Evolutionary conservation across 2,329 filamentous ascomycete species (phyloP).

Genomic region (Alternaria panax): DNA sequence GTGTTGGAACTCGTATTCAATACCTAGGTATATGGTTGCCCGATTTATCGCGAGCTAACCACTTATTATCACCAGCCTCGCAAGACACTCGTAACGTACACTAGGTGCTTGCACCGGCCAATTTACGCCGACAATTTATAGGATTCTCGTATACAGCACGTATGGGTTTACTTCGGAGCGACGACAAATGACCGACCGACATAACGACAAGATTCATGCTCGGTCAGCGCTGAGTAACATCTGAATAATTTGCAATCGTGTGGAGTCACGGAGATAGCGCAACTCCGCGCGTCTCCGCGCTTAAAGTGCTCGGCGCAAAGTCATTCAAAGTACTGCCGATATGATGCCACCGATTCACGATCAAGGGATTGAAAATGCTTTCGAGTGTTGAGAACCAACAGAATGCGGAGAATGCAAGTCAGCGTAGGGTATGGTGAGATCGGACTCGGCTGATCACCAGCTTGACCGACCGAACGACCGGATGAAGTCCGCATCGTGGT

Average conservation of each 20-base stretch:
- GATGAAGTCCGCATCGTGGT: slow-evolving; percentile 3
- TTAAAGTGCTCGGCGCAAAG: slow-evolving; percentile 4
- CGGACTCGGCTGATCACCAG: slow-evolving; percentile 2
- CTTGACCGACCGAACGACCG: slow-evolving; percentile 3
- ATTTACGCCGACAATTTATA: neutral
- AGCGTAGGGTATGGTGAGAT: slow-evolving; percentile 1
- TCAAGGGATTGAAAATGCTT: slow-evolving; percentile 3
- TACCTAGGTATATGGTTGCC: neutral
- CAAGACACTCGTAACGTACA: neutral
- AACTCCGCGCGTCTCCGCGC: neutral
- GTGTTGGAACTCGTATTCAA: neutral
- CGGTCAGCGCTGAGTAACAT: neutral
- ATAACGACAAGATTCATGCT: neutral
- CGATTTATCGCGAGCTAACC: neutral
- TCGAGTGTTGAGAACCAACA: slow-evolving; percentile 8
- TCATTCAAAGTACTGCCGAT: slow-evolving; percentile 2
- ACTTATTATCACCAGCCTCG: neutral
- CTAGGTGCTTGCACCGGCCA: neutral
- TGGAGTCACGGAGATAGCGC: neutral
- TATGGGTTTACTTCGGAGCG: slow-evolving; percentile 1
- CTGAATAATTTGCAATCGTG: neutral
- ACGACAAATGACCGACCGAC: neutral
- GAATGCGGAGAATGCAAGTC: neutral
- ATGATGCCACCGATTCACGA: neutral
- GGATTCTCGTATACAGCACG: neutral